Evolutionary conservation across 202 grass and related monocot species (phyloP), one percentile per base, ranked within the genome.

Genomic region (Zizania palustris): DNA sequence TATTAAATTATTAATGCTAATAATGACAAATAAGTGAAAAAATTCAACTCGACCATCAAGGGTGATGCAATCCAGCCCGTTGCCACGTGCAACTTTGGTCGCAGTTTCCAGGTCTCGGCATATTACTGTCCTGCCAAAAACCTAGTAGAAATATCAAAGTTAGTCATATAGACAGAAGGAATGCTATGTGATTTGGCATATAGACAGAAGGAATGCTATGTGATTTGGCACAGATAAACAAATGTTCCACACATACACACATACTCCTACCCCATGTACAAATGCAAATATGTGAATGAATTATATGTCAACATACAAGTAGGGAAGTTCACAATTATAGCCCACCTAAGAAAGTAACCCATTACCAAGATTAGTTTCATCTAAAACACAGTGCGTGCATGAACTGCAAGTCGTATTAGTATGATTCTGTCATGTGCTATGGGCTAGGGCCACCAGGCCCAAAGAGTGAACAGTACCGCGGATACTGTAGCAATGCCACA

Each of bases 111-210:
- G 87, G 71, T 99, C 89, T 45, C 96, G 89, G 48, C 96, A 98
- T 92, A 98, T 98, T 37, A 95, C 92, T 71, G 92, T 99, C 78
- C 96, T 95, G 21, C 91, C 96, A 95, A 99, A 99, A 74, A 99
- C 87, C 95, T 99, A 86, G 36, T 51, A 85, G 63, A 84, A 73
- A 78, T 60, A 78, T 77, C 40, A 42, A 64, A 43, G 53, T 85
- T 72, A 82, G 72, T 10, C 44, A 16, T 11, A 45, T 53, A 18
- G 9, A 70, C 4, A 3, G 58, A 72, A 86, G 49, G 59, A 45
- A 67, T 50, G 60, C 34, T 58, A n/a, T n/a, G n/a, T n/a, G n/a
- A n/a, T 85, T 72, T 79, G 72, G 10, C 43, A 15, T 11, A 45
- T 53, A n/a, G 9, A 70, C 4, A 3, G 57, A 72, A 86, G 49